Percentiles rank a stretch among this genome's conserved stretches.
Conservation (phyloP, 176 grass and related monocot species). For the Aegilops tauschii region DNA sequence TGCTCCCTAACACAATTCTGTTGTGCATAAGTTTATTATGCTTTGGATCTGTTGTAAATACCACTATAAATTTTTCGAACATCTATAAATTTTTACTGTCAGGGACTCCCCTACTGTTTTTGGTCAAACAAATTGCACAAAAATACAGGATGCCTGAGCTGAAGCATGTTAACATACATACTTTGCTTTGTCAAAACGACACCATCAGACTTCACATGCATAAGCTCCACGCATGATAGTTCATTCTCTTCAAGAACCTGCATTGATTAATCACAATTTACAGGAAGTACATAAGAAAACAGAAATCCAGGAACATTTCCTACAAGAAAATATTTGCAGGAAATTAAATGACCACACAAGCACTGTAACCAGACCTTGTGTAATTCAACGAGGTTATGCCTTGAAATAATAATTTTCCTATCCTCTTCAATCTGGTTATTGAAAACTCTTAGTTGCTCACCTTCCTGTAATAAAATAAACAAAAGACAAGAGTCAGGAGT, state of each 20-base stretch:
- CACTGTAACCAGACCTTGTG: conserved; percentile 64
- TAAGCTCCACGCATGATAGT: conserved; percentile 71
- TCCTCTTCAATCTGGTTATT: conserved; percentile 92
- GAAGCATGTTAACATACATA: conserved; percentile 43
- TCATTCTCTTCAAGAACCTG: conserved; percentile 85
- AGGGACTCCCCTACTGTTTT: background rate
- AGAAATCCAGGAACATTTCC: background rate
- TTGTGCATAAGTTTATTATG: background rate
- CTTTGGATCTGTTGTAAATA: background rate
- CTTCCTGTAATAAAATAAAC: conserved; percentile 64
- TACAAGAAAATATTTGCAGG: background rate
- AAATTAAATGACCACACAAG: conserved; percentile 1
- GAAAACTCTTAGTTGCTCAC: conserved; percentile 64
- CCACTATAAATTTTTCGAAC: background rate
- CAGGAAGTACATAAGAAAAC: background rate
- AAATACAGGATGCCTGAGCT: background rate
- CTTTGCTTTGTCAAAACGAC: conserved; percentile 84
- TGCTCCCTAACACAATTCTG: background rate
- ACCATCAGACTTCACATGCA: conserved; percentile 86
- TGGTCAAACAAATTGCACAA: conserved; percentile 5
- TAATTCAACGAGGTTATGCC: conserved; percentile 86
- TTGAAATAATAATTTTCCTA: conserved; percentile 90
- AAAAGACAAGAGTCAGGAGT: conserved; percentile 6
- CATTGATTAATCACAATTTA: conserved; percentile 22
- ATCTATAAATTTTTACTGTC: background rate